A percentile compares a stretch with the other conserved stretches of the same genome.
Conservation (phyloP, 768 basidiomycete species). For the Tephrocybe sp. region DNA sequence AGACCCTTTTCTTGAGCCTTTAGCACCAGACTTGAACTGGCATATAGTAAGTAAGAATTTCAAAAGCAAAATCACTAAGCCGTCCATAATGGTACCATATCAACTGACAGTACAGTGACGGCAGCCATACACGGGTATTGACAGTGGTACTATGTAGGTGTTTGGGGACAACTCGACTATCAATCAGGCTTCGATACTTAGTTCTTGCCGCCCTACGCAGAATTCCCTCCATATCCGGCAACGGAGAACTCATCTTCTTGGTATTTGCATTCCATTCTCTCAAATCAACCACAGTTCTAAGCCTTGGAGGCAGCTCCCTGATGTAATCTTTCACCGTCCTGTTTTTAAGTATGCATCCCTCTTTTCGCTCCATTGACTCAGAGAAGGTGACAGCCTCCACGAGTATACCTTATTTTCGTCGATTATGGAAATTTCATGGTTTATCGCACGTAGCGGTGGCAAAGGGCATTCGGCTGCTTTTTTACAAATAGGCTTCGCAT, state of each 20-base stretch:
- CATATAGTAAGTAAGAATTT: too few species aligned
- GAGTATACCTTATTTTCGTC: constrained; percentile 16
- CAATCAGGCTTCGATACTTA: not conserved
- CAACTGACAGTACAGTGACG: too few species aligned
- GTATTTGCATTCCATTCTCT: constrained; percentile 4
- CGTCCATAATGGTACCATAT: too few species aligned
- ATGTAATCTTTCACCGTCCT: too few species aligned
- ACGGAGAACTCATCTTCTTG: constrained; percentile 4
- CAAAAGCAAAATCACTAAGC: too few species aligned
- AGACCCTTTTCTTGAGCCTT: too few species aligned
- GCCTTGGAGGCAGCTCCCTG: not conserved
- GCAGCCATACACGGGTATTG: too few species aligned
- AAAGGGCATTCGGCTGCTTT: constrained; percentile 24
- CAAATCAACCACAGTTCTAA: constrained; percentile 1
- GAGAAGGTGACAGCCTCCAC: constrained; percentile 33
- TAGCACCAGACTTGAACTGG: too few species aligned
- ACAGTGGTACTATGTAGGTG: too few species aligned
- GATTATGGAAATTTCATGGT: constrained; percentile 40
- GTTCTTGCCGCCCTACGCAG: not conserved
- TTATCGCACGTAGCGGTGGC: constrained; percentile 35
- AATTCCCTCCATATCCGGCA: constrained; percentile 4
- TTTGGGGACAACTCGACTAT: too few species aligned
- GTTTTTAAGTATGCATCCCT: constrained; percentile 24
- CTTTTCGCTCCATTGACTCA: constrained; percentile 26
- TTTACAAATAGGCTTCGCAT: constrained; percentile 23